Percentiles rank a stretch among this genome's conserved stretches.
Conservation (phyloP, 805 yeast genomes). For the Myxozyma mucilagina region DNA sequence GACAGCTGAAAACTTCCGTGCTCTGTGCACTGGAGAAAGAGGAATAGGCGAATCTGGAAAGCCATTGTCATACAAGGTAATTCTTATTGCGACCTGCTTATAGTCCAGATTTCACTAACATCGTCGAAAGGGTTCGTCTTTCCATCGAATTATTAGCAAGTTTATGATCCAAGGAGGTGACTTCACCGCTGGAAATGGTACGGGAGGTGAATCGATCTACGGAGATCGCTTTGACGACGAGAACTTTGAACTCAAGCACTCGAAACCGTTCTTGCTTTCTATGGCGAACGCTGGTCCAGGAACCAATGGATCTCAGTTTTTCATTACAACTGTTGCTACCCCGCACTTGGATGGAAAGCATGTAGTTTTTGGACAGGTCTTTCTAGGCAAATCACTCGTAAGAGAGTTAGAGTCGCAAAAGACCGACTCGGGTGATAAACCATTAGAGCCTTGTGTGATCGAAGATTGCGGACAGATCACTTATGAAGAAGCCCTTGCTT, state of each 20-base stretch:
- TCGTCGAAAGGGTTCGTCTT: slow-evolving; percentile 66
- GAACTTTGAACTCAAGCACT: slow-evolving; percentile 65
- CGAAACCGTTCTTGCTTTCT: slow-evolving; percentile 80
- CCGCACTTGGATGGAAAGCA: slow-evolving; percentile 96
- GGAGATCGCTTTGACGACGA: slow-evolving; percentile 91
- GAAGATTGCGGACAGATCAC: slow-evolving; percentile 75
- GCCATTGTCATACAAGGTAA: slow-evolving; percentile 56
- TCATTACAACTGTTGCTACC: slow-evolving; percentile 87
- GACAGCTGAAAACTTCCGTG: slow-evolving; percentile 86
- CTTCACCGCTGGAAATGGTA: slow-evolving; percentile 54
- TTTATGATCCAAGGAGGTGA: slow-evolving; percentile 92
- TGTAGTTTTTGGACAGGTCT: slow-evolving; percentile 90
- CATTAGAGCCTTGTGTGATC: slow-evolving; percentile 67
- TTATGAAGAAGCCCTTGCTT: slow-evolving; percentile 49
- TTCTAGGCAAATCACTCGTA: slow-evolving; percentile 40
- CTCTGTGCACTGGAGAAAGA: slow-evolving; percentile 85
- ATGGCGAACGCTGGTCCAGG: slow-evolving; percentile 98
- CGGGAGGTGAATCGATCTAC: slow-evolving; percentile 81
- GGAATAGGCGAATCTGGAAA: slow-evolving; percentile 63
- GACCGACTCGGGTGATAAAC: slow-evolving; percentile 69
- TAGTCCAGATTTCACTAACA: not conserved
- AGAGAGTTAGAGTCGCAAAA: slow-evolving; percentile 72
- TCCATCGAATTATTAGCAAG: slow-evolving; percentile 82
- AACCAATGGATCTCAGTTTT: slow-evolving; percentile 95
- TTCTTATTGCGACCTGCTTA: not conserved